Base-by-base conservation (phyloP, 495 filamentous ascomycete species). In the Chaetomium fimeti region DNA sequence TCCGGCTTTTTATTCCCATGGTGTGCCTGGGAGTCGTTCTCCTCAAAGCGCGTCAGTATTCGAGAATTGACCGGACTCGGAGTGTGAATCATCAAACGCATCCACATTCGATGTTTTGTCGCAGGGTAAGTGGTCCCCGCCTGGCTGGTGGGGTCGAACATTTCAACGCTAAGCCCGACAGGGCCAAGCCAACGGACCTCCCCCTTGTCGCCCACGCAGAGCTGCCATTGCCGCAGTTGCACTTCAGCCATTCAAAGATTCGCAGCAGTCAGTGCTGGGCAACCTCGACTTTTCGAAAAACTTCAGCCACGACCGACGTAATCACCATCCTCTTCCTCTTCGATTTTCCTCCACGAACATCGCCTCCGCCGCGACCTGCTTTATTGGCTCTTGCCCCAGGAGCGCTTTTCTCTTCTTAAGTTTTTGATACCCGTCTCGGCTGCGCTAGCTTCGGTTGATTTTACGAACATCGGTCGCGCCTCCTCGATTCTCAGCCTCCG, bases 381-480 rank as follows among this genome's bases (percentile, higher is more conserved):
- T 22, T n/a, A 49, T 20, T 22, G 32, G 8, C 45, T 16, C 6
- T 40, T 51, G 40, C 20, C 60, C 28, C 36, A n/a, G 9, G 29
- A 36, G 28, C n/a, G 24, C 22, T 66, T 58, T 49, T 32, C 22
- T 27, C 6, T 36, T 36, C 32, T 36, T 36, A 36, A 5, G 5
- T 47, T 48, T 66, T 67, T 70, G 68, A 69, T 69, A 70, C 71
- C 71, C 65, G 51, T 22, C 7, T 60, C 58, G 52, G 57, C 56
- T 57, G 61, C 52, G 52, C 52, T 20, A 49, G 45, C 28, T 36
- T 60, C 61, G 56, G 57, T 60, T 58, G 61, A 43, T 40, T 52
- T 61, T 38, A 54, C 62, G 40, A 62, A 49, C 57, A 25, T 60
- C 51, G 65, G 64, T 57, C 64, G 68, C 65, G 64, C 57, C 68